Evolutionary conservation across 768 basidiomycete species (phyloP).

Genomic region (Paxillus rubicundulus): DNA sequence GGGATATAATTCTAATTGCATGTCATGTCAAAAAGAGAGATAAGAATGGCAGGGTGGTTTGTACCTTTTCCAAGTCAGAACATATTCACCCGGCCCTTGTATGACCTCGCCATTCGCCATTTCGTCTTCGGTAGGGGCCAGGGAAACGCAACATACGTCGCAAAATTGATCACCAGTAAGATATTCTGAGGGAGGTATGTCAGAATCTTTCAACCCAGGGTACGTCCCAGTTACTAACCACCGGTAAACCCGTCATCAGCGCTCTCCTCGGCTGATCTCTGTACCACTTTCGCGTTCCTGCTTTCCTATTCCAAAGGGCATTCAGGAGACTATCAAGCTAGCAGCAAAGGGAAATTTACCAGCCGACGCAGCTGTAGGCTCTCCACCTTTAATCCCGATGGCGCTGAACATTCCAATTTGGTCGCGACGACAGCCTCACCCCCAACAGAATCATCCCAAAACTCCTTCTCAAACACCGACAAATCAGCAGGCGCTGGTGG

Average conservation of each 20-base stretch:
- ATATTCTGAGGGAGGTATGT: slow-evolving; percentile 45
- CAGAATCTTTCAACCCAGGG: background rate
- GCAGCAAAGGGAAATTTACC: slow-evolving; percentile 35
- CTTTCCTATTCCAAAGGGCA: slow-evolving; percentile 35
- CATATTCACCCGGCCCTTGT: slow-evolving; percentile 56
- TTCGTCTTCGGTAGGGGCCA: slow-evolving; percentile 43
- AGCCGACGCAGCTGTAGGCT: slow-evolving; percentile 43
- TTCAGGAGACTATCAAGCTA: background rate
- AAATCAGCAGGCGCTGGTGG: slow-evolving; percentile 54
- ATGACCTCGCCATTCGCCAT: slow-evolving; percentile 33
- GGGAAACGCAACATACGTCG: slow-evolving; percentile 50
- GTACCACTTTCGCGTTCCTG: slow-evolving; percentile 44
- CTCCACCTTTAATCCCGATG: slow-evolving; percentile 55
- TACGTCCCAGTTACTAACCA: slow-evolving; percentile 32
- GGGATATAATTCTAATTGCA: slow-evolving; percentile 41
- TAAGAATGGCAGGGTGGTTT: slow-evolving; percentile 2
- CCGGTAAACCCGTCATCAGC: slow-evolving; percentile 45
- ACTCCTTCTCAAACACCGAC: slow-evolving; percentile 48
- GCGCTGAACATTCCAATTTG: slow-evolving; percentile 51
- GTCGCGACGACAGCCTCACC: slow-evolving; percentile 58
- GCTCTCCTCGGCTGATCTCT: slow-evolving; percentile 50
- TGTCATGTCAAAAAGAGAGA: background rate
- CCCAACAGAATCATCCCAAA: slow-evolving; percentile 49
- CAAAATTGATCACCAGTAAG: slow-evolving; percentile 63
- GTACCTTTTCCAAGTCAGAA: slow-evolving; percentile 66